These are phyloP conservation scores for Magnaporthales sp. DNA, from an alignment of 2,329 filamentous ascomycete genomes.

Conservation along the genomic window DNA sequence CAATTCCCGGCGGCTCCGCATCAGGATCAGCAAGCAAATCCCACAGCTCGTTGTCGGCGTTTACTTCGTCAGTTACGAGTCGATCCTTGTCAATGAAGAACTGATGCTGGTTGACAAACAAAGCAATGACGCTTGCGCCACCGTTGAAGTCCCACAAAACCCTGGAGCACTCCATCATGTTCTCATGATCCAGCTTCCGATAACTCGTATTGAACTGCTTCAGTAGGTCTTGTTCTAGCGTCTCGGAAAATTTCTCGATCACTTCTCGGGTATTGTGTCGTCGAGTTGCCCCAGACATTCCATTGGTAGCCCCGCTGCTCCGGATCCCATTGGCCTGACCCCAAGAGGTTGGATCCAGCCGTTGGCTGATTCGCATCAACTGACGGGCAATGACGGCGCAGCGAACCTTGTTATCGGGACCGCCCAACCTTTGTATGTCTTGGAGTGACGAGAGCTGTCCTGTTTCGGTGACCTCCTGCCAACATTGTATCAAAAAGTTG, in stretches of 20 bases:
- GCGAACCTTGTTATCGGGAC: conserved; percentile 84
- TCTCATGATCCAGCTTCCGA: conserved; percentile 86
- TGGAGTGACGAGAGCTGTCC: conserved; percentile 82
- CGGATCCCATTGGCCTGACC: conserved; percentile 47
- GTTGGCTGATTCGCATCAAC: conserved; percentile 85
- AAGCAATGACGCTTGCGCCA: conserved; percentile 85
- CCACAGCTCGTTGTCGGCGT: conserved; percentile 69
- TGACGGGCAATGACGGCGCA: conserved; percentile 92
- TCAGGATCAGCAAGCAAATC: conserved; percentile 92
- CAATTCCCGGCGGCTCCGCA: conserved; percentile 80
- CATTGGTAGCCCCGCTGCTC: conserved; percentile 40
- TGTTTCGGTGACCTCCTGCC: conserved; percentile 87
- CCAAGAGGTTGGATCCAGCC: conserved; percentile 74
- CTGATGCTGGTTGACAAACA: conserved; percentile 97
- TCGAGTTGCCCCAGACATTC: conserved; percentile 32
- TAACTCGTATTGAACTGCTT: conserved; percentile 98
- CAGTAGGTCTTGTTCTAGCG: conserved; percentile 86
- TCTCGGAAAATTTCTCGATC: conserved; percentile 94
- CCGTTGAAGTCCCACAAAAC: conserved; percentile 95
- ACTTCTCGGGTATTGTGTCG: conserved; percentile 71
- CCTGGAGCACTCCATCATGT: conserved; percentile 94
- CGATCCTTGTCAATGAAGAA: conserved; percentile 98
- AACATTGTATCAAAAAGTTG: conserved; percentile 92
- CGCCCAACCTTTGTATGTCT: conserved; percentile 76
- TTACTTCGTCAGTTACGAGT: conserved; percentile 78